Percentiles rank a stretch among this genome's conserved stretches.
Conservation (phyloP, 441 rosid genomes). For the Biscutella auriculata region DNA sequence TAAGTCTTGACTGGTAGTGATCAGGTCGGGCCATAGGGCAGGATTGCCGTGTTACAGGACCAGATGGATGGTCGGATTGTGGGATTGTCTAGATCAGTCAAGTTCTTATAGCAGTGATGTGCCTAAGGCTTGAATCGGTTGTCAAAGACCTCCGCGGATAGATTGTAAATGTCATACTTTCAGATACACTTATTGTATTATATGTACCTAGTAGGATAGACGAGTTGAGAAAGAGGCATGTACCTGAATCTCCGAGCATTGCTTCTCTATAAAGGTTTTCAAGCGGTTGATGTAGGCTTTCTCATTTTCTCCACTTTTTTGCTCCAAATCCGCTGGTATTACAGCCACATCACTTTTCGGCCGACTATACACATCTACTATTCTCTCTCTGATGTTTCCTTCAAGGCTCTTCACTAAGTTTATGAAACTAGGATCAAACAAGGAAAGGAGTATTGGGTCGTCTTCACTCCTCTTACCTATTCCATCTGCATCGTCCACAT, state of each 20-base stretch:
- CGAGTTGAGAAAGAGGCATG: not conserved
- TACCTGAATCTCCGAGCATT: conserved; percentile 87
- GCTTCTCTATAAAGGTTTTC: conserved; percentile 70
- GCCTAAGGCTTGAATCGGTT: too few species aligned
- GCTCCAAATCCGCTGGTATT: conserved; percentile 83
- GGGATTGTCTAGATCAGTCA: too few species aligned
- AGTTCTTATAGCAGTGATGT: too few species aligned
- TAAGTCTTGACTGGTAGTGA: too few species aligned
- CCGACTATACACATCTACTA: conserved; percentile 62
- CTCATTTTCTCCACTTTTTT: conserved; percentile 58
- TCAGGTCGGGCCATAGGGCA: too few species aligned
- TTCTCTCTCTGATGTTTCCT: conserved; percentile 51
- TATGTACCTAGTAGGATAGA: not conserved
- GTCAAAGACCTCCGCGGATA: too few species aligned
- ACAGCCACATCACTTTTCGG: conserved; percentile 72
- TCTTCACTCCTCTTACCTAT: conserved; percentile 53
- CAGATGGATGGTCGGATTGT: too few species aligned
- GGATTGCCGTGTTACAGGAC: too few species aligned
- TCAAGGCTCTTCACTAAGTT: conserved; percentile 52
- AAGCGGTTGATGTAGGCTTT: conserved; percentile 62
- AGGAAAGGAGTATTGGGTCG: conserved; percentile 48
- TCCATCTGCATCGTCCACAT: conserved; percentile 37
- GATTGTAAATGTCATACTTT: not conserved
- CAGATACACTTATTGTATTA: not conserved
- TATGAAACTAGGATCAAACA: conserved; percentile 50